Evolutionary conservation across 805 yeast species (phyloP), one percentile per base, ranked within the genome.

Genomic region (Yarrowia porcina): DNA sequence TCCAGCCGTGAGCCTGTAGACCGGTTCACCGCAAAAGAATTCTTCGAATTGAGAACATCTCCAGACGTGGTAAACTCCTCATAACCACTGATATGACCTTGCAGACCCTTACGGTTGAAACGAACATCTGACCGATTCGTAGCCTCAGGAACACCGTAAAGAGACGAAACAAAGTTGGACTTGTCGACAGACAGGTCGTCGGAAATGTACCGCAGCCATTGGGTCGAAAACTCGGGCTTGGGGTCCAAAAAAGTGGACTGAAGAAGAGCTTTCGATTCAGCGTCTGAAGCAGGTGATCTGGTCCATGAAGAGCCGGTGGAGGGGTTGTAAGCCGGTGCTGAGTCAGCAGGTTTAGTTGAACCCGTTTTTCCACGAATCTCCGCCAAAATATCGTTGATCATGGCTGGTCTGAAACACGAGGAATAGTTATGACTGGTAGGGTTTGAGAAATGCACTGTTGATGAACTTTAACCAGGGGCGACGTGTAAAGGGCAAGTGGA

Each of bases 91-190:
- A 93, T 84, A 4, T 74, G 69, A 13, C 97, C 97, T 1, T 80
- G 79, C 5, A 94, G 80, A 0, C 98, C 98, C 7, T 76, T 71
- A 69, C 99, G 80, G 65, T 83, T 83, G 73, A 89, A 88, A 60
- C 88, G 78, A 61, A 86, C 80, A 0, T 83, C 76, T 0, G 94
- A 83, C 65, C 96, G 80, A 13, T 83, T 80, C 15, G 85, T 78
- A 4, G 84, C 77, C 3, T 78, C 76, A 0, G 98, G 97, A 1
- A 82, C 63, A 8, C 77, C 73, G 38, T 87, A 74, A 63, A 91
- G 76, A 5, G 79, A 76, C 28, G 78, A 76, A 63, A 80, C 80
- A 18, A 84, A 72, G n/a, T 67, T 64, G 17, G 62, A 8, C 42
- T 73, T 69, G 52, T 76, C 72, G 11, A 80, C 57, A 6, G 63